A percentile compares a stretch with the other conserved stretches of the same genome.
Evolutionary conservation across 2,329 filamentous ascomycete species (phyloP).

Genomic region (Diaporthe sp.): DNA sequence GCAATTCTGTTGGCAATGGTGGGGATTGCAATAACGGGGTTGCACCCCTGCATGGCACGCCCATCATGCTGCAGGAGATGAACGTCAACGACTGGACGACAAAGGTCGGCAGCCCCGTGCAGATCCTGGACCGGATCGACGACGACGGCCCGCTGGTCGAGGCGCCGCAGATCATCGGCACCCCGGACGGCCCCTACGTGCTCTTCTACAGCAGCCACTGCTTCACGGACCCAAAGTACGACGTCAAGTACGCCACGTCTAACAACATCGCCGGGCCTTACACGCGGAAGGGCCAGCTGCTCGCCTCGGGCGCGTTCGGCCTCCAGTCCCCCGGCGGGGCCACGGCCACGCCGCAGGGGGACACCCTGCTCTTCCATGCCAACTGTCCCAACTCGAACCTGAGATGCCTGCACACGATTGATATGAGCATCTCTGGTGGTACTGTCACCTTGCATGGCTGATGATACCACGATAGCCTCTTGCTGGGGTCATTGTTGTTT

Average conservation of each 20-base stretch:
- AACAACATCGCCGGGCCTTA: constrained; percentile 39
- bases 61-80: constrained; percentile 70
- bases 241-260: constrained; percentile 69
- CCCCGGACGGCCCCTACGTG: constrained; percentile 65
- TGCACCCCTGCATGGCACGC: constrained; percentile 61
- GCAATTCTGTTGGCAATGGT: constrained; percentile 64
- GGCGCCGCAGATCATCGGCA: constrained; percentile 67
- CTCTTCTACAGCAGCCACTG: constrained; percentile 75
- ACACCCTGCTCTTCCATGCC: constrained; percentile 40
- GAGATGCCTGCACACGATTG: constrained; percentile 38
- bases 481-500: not conserved
- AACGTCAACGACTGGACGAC: constrained; percentile 66
- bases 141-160: constrained; percentile 71
- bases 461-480: not conserved
- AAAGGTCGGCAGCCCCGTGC: constrained; percentile 61
- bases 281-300: constrained; percentile 33
- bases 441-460: constrained; percentile 30
- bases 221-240: constrained; percentile 67
- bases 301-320: constrained; percentile 33
- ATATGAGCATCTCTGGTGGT: constrained; percentile 35
- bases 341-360: constrained; percentile 34
- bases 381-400: constrained; percentile 23
- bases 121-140: constrained; percentile 60
- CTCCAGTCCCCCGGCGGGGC: constrained; percentile 40
- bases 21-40: constrained; percentile 61